A percentile compares a stretch with the other conserved stretches of the same genome.
phyloP scores from a whole-genome alignment of 2,329 filamentous ascomycete species.

The Neopestalotiopsis sp. region DNA sequence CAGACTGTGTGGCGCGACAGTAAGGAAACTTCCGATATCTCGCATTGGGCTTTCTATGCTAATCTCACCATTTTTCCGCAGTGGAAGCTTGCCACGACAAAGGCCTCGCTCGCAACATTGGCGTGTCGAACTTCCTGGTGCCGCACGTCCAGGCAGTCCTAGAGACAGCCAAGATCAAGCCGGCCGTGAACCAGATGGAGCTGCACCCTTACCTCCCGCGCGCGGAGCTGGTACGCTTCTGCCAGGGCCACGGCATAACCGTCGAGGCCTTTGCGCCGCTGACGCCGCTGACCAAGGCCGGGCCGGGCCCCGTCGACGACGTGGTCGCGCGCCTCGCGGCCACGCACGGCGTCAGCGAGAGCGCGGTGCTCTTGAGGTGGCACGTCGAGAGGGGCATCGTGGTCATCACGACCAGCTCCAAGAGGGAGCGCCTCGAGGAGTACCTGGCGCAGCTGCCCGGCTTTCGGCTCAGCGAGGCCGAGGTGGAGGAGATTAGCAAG shows the following conservation, averaged over 20 bases:
- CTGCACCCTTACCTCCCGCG: constrained; percentile 75
- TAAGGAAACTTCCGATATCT: neutral
- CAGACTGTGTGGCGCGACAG: constrained; percentile 61
- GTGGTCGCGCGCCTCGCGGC: constrained; percentile 53
- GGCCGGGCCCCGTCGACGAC: constrained; percentile 55
- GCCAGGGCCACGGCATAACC: constrained; percentile 59
- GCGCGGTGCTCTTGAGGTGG: constrained; percentile 62
- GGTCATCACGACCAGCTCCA: constrained; percentile 61
- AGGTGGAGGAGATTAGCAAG: constrained; percentile 59
- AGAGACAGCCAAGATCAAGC: constrained; percentile 62
- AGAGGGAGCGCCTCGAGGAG: constrained; percentile 56
- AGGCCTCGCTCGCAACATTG: constrained; percentile 70
- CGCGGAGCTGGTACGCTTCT: constrained; percentile 55
- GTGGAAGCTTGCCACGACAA: constrained; percentile 67
- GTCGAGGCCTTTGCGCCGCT: constrained; percentile 59
- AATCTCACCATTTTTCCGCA: neutral
- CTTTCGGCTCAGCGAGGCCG: constrained; percentile 62
- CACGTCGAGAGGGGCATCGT: constrained; percentile 62
- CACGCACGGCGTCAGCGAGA: constrained; percentile 60
- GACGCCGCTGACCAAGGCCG: constrained; percentile 42
- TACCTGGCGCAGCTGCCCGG: constrained; percentile 51
- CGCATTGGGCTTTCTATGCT: neutral
- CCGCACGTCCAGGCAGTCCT: constrained; percentile 58
- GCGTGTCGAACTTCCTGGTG: constrained; percentile 73
- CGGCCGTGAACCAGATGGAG: constrained; percentile 79